Conservation (phyloP, 352 stramenopile species). For the Saprolegnia parasitica region DNA sequence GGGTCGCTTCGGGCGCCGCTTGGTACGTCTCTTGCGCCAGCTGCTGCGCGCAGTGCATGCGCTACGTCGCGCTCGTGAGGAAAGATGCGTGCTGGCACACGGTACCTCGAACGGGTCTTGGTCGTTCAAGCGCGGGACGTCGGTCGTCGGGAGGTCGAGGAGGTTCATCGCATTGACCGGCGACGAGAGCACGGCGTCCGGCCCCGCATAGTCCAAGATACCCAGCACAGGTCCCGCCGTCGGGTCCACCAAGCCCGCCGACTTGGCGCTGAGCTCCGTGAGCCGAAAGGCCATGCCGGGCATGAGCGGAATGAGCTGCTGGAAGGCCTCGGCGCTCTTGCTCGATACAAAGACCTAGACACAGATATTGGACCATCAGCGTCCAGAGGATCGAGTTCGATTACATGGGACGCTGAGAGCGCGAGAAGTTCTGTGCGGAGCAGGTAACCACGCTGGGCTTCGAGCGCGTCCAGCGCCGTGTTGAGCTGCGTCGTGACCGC, state of each 20-base stretch:
- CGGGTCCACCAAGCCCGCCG: background rate
- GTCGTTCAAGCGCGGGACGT: background rate
- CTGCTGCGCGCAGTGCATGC: slow-evolving; percentile 5
- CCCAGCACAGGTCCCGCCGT: background rate
- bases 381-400: background rate
- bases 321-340: slow-evolving; percentile 3
- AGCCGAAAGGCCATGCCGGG: slow-evolving; percentile 14
- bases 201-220: slow-evolving; percentile 15
- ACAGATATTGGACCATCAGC: background rate
- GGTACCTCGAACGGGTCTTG: slow-evolving; percentile 16
- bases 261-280: background rate
- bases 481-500: slow-evolving; percentile 16
- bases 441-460: slow-evolving; percentile 10
- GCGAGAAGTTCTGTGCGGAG: slow-evolving; percentile 16
- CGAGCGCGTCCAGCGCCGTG: background rate
- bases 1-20: background rate
- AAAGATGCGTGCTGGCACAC: background rate
- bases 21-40: slow-evolving; percentile 12
- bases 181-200: background rate
- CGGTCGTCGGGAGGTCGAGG: slow-evolving; percentile 1
- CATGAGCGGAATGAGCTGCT: slow-evolving; percentile 26
- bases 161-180: slow-evolving; percentile 12
- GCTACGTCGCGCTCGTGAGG: background rate
- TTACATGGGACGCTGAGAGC: slow-evolving; percentile 19
- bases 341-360: slow-evolving; percentile 19